Evolutionary conservation across 1,139 yeast genomes (phyloP).

Genomic region (Blastobotrys proliferans): DNA sequence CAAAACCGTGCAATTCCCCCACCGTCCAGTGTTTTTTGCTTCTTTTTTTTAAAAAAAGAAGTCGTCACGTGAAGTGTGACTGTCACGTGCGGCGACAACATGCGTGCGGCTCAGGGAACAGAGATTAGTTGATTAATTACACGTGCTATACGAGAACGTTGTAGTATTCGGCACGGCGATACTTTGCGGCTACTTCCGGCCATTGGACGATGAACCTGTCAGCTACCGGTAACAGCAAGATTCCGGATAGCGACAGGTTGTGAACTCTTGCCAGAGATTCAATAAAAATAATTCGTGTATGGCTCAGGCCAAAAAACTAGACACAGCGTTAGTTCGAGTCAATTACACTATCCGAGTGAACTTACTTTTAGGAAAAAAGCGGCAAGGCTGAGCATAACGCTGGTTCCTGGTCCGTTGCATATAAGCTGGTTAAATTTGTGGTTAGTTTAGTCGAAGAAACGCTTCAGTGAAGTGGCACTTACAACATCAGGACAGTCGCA

Average conservation of each 20-base stretch:
- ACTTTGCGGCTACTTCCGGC: constrained; percentile 55
- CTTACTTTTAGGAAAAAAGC: constrained; percentile 47
- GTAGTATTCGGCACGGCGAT: constrained; percentile 65
- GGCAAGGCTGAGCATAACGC: constrained; percentile 70
- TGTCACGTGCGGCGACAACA: no score
- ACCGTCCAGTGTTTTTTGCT: no score
- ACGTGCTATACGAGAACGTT: constrained; percentile 73
- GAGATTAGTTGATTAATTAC: no score
- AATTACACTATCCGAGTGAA: neutral
- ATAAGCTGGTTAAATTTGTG: constrained; percentile 48
- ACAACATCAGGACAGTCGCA: constrained; percentile 30
- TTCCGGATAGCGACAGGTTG: constrained; percentile 72
- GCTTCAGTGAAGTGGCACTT: no score
- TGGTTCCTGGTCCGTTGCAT: constrained; percentile 92
- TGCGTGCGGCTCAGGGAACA: no score
- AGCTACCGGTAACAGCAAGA: constrained; percentile 59
- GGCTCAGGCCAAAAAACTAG: constrained; percentile 45
- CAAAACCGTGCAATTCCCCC: no score
- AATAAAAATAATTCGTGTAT: constrained; percentile 65
- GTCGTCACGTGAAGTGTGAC: no score
- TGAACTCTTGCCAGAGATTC: constrained; percentile 88
- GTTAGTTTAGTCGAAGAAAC: constrained; percentile 9
- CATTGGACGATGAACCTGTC: constrained; percentile 88
- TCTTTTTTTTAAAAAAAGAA: no score
- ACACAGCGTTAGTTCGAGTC: constrained; percentile 6